Evolutionary conservation across 306 rosid species (phyloP).

Genomic region (Malus domestica): ASM211411v1 NC_041804.1:23868501-23869000

Average conservation of each 20-base stretch:
- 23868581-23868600: slow-evolving; percentile 9
- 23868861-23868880: slow-evolving; percentile 87
- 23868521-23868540: slow-evolving; percentile 50
- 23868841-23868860: slow-evolving; percentile 89
- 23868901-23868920: slow-evolving; percentile 1
- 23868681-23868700: slow-evolving; percentile 90
- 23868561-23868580: slow-evolving; percentile 6
- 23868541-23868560: slow-evolving; percentile 14
- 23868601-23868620: slow-evolving; percentile 46
- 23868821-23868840: slow-evolving; percentile 82
- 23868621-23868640: slow-evolving; percentile 99
- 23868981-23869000: slow-evolving; percentile 29
- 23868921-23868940: not conserved
- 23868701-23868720: slow-evolving; percentile 92
- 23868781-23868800: not conserved
- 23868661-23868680: slow-evolving; percentile 94
- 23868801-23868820: slow-evolving; percentile 31
- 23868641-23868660: slow-evolving; percentile 95
- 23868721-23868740: slow-evolving; percentile 41
- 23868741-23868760: not conserved
- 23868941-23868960: not conserved
- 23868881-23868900: slow-evolving; percentile 6
- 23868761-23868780: not conserved
- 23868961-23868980: slow-evolving; percentile 22
- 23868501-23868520: slow-evolving; percentile 96